Percentiles rank a stretch among this genome's conserved stretches.
These are phyloP conservation scores for Phlebiopsis flavidoalba DNA, from an alignment of 768 basidiomycete genomes.

Conservation along the genomic window DNA sequence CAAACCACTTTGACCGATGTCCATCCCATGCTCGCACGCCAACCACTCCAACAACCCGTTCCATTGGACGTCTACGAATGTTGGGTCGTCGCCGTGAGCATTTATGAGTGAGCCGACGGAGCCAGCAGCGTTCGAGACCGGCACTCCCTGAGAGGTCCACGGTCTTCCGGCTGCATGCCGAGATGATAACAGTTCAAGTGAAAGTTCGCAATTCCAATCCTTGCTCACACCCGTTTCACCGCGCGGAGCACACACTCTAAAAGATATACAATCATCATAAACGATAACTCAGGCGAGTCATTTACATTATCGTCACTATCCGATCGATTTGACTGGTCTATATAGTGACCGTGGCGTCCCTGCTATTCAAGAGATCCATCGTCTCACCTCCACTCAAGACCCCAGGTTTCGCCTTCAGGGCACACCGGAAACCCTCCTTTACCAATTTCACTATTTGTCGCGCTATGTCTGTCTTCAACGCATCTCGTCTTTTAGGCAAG, in stretches of 20 bases:
- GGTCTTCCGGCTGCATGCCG: conserved; percentile 7
- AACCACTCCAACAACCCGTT: conserved; percentile 20
- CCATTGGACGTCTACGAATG: conserved; percentile 16
- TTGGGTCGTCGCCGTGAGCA: conserved; percentile 7
- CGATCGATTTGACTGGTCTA: conserved; percentile 16
- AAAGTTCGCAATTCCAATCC: conserved; percentile 4
- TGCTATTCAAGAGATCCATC: neutral
- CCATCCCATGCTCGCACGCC: conserved; percentile 20
- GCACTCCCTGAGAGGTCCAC: neutral
- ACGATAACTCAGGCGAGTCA: neutral
- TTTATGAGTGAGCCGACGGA: neutral
- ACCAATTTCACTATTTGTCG: neutral
- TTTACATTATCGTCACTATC: conserved; percentile 10
- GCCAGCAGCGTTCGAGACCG: neutral
- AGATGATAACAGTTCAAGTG: conserved; percentile 4
- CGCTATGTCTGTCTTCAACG: conserved; percentile 77
- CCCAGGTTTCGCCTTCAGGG: neutral
- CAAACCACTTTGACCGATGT: conserved; percentile 32
- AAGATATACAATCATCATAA: neutral
- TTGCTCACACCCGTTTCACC: neutral
- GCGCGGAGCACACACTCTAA: neutral
- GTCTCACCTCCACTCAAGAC: conserved; percentile 3
- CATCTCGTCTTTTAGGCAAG: conserved; percentile 75
- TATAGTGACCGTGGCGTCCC: conserved; percentile 8
- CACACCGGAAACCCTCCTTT: neutral